A percentile compares a stretch with the other conserved stretches of the same genome.
phyloP scores from a whole-genome alignment of 495 filamentous ascomycete species.

The Daldinia decipiens region DNA sequence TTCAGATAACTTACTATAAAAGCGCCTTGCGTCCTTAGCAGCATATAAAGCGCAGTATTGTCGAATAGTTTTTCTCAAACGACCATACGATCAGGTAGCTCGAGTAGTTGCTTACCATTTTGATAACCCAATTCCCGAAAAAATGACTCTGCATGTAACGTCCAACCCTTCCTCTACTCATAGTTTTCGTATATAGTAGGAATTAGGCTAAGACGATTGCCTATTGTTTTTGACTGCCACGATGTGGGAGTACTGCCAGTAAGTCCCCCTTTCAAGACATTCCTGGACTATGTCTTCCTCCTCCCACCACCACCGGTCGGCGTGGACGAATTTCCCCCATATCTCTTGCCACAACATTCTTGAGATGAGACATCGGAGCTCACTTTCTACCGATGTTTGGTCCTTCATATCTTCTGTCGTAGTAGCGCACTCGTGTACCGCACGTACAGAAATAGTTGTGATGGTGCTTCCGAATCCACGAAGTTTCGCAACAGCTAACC shows the following conservation, averaged over 20 bases:
- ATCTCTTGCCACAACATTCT: constrained; percentile 58
- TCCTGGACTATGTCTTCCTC: constrained; percentile 58
- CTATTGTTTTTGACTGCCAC: constrained; percentile 53
- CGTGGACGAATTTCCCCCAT: constrained; percentile 59
- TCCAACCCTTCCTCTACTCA: constrained; percentile 4
- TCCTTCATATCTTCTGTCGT: constrained; percentile 25
- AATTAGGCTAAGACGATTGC: constrained; percentile 6
- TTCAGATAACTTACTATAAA: constrained; percentile 21
- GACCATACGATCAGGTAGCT: constrained; percentile 25
- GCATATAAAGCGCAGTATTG: constrained; percentile 25
- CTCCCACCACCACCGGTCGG: constrained; percentile 63
- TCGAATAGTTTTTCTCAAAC: constrained; percentile 32
- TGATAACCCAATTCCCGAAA: background rate
- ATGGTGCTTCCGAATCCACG: constrained; percentile 48
- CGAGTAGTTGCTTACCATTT: background rate
- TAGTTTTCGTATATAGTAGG: background rate
- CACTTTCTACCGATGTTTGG: constrained; percentile 33
- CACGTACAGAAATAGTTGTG: constrained; percentile 51
- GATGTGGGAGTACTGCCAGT: constrained; percentile 59
- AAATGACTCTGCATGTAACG: background rate
- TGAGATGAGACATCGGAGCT: constrained; percentile 53
- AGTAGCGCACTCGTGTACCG: constrained; percentile 36
- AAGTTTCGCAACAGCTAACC: constrained; percentile 55
- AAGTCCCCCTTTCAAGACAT: constrained; percentile 56
- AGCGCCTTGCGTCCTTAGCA: constrained; percentile 16